Evolutionary conservation across 192 early-diverging fungal genomes (phyloP), one percentile per base, ranked within the genome.

Genomic region (Podochytrium sp.): DNA sequence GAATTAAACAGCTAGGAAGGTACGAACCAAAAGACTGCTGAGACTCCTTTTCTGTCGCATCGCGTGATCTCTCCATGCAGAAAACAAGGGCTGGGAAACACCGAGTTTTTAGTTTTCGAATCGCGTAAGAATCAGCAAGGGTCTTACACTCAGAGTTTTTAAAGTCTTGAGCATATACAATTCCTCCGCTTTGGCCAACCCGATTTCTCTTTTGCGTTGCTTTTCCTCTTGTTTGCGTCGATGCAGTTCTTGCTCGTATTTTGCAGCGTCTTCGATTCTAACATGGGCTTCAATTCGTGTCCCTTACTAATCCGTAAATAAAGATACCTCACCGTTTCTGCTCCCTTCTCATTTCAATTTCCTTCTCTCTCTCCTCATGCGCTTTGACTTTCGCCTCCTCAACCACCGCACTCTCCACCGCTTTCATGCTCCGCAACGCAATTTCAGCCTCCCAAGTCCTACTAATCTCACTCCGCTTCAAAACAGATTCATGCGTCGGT

Each of bases 131-230:
- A 65, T 43, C 63, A 16, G 37, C 30, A 23, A 50, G 3, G 32
- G 47, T 43, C 63, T 23, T 12, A 69, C 66, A 51, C 66, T 55
- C 7, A 69, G 2, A 20, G n/a, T 14, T 35, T 39, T 69, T 38
- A 69, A 55, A 2, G 27, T 23, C 55, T 69, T 69, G 16, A 69
- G 32, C 6, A 56, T 1, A 39, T 34, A 69, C 47, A 69, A 25
- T 55, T 69, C 66, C 37, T 69, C 66, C 27, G 34, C 66, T 51
- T 55, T 51, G 6, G 53, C 53, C 29, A 51, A n/a, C n/a, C 33
- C 66, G 23, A 23, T 5, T 14, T 47, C 12, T 18, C 49, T 47
- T 25, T 69, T 69, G 6, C 66, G 66, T 55, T 69, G 50, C 10
- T 37, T 30, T 51, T 69, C 66, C 23, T 56, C 53, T 0, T 37